phyloP scores from a whole-genome alignment of 345 rosid genomes.

The Physaria fendleri region DNA sequence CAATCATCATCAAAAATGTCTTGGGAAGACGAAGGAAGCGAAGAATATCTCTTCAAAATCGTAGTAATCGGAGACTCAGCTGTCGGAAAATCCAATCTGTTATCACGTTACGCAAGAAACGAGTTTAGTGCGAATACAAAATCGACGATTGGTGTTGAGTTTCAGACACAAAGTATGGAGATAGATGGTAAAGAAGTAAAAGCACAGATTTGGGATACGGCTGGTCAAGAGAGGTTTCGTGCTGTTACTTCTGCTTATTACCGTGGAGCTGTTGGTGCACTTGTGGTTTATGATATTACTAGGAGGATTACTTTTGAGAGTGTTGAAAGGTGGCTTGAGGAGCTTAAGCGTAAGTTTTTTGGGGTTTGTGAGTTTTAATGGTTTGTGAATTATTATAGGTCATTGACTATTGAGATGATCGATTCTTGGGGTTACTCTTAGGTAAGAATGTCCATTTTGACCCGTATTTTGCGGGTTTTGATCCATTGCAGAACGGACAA shows the following conservation, averaged over 20 bases:
- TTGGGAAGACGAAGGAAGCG: constrained; percentile 60
- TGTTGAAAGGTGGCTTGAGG: constrained; percentile 83
- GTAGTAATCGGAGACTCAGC: constrained; percentile 90
- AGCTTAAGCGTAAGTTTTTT: constrained; percentile 71
- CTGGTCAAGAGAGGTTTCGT: constrained; percentile 92
- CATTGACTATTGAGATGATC: not conserved
- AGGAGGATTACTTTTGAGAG: constrained; percentile 67
- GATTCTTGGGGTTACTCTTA: too few species aligned
- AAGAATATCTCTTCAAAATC: constrained; percentile 79
- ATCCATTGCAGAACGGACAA: too few species aligned
- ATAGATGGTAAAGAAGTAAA: constrained; percentile 85
- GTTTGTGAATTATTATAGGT: too few species aligned
- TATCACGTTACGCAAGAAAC: constrained; percentile 78
- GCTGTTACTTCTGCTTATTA: constrained; percentile 95
- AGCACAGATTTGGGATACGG: constrained; percentile 99
- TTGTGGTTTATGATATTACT: constrained; percentile 76
- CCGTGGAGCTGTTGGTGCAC: constrained; percentile 90
- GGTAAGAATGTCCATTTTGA: too few species aligned
- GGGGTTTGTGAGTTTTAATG: too few species aligned
- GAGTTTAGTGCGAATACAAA: constrained; percentile 84
- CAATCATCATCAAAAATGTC: constrained; percentile 20
- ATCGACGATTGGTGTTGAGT: constrained; percentile 91
- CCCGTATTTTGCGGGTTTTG: too few species aligned
- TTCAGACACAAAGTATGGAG: constrained; percentile 84
- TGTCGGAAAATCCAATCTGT: constrained; percentile 79